A percentile compares a stretch with the other conserved stretches of the same genome.
phyloP scores from a whole-genome alignment of 1,284 basidiomycete genomes.

The Chalciporus sp. region DNA sequence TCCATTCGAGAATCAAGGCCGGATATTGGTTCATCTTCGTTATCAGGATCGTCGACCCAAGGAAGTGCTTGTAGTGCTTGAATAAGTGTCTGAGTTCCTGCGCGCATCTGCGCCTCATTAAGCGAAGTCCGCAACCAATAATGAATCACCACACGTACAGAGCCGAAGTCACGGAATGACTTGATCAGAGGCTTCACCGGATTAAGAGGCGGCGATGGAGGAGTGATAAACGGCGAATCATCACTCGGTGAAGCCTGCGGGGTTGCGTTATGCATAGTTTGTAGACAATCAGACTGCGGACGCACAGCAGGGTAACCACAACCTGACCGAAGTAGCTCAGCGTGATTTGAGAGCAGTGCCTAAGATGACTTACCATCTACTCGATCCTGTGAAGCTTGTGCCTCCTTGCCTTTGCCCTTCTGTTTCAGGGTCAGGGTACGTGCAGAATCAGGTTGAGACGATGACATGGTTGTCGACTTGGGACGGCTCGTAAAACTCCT shows the following conservation, averaged over 20 bases:
- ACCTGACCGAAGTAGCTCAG: conserved; percentile 32
- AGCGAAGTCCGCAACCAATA: conserved; percentile 2
- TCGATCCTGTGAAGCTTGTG: conserved; percentile 34
- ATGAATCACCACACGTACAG: conserved; percentile 46
- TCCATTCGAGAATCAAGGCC: conserved; percentile 43
- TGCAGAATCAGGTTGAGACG: conserved; percentile 44
- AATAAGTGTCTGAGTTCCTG: conserved; percentile 82
- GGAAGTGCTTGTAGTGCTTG: conserved; percentile 83
- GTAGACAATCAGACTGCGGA: conserved; percentile 17
- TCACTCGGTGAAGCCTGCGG: conserved; percentile 38
- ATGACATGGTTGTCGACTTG: conserved; percentile 30
- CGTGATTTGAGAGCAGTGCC: conserved; percentile 3
- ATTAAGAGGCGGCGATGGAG: conserved; percentile 60
- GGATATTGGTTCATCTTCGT: conserved; percentile 60
- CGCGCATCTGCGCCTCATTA: conserved; percentile 60
- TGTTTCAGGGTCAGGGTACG: conserved; percentile 59
- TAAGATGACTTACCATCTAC: conserved; percentile 27
- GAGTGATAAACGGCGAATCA: conserved; percentile 78
- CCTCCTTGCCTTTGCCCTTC: conserved; percentile 52
- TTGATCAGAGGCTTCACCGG: conserved; percentile 47
- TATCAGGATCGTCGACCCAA: conserved; percentile 68
- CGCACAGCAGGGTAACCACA: conserved; percentile 1
- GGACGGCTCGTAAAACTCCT: conserved; percentile 50
- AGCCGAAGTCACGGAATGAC: conserved; percentile 64
- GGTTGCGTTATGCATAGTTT: conserved; percentile 12